Percentiles rank a stretch among this genome's conserved stretches.
Conservation (phyloP, 1,284 basidiomycete species). For the Pyrrhoderma lamaoense region DNA sequence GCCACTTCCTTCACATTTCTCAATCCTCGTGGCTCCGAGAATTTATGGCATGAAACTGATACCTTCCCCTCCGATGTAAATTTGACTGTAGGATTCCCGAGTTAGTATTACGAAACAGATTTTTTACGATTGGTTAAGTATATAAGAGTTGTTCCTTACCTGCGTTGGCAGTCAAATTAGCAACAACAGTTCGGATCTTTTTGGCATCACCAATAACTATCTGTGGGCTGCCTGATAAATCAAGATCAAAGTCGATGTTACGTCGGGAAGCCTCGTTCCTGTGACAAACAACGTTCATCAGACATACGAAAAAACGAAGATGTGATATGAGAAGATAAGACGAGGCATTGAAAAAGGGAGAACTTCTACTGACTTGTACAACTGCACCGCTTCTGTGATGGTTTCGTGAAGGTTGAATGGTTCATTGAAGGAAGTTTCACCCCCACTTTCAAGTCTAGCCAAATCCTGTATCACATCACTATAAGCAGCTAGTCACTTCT, state of each 20-base stretch:
- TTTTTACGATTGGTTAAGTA: too few relatives aligned
- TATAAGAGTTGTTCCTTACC: too few relatives aligned
- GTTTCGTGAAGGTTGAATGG: slow-evolving; percentile 69
- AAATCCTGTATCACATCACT: slow-evolving; percentile 49
- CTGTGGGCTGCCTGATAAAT: slow-evolving; percentile 46
- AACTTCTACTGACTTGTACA: slow-evolving; percentile 38
- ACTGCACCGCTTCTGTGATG: slow-evolving; percentile 62
- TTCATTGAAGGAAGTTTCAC: slow-evolving; percentile 76
- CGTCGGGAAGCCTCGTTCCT: slow-evolving; percentile 66
- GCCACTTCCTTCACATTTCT: slow-evolving; percentile 42
- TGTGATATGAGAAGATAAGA: slow-evolving; percentile 16
- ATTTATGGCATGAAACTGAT: slow-evolving; percentile 53
- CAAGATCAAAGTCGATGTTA: slow-evolving; percentile 57
- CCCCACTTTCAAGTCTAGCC: slow-evolving; percentile 75
- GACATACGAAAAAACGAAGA: not conserved
- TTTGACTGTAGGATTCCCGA: slow-evolving; percentile 47
- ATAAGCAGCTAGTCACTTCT: slow-evolving; percentile 16
- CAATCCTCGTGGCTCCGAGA: slow-evolving; percentile 46
- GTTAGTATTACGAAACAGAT: not conserved
- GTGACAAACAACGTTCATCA: slow-evolving; percentile 18
- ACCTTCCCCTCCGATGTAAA: slow-evolving; percentile 66
- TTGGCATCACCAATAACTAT: slow-evolving; percentile 64
- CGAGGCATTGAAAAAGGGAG: not conserved
- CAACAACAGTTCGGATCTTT: slow-evolving; percentile 77
- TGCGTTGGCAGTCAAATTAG: slow-evolving; percentile 80